Conservation (phyloP, 257 asterid genomes). For the Scutellaria minor region DNA sequence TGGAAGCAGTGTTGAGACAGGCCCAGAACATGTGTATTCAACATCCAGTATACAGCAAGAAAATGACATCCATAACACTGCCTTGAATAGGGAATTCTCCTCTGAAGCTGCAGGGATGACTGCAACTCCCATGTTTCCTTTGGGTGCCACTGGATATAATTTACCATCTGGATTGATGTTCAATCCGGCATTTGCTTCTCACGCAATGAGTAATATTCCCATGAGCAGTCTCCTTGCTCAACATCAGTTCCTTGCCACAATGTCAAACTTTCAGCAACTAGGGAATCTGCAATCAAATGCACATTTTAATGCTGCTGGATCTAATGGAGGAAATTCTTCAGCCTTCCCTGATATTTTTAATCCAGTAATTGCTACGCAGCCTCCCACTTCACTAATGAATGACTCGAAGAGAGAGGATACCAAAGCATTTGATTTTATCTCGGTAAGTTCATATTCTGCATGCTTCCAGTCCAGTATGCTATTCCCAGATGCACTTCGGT, state of each 20-base stretch:
- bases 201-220: conserved; percentile 59
- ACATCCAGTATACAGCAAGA: conserved; percentile 42
- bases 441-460: conserved; percentile 58
- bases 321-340: conserved; percentile 55
- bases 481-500: conserved; percentile 5
- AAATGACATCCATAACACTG: conserved; percentile 44
- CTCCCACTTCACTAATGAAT: conserved; percentile 81
- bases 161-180: conserved; percentile 67
- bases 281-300: conserved; percentile 61
- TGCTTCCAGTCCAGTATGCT: conserved; percentile 27
- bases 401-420: conserved; percentile 80
- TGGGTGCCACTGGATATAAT: conserved; percentile 68
- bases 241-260: conserved; percentile 83
- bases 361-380: conserved; percentile 64
- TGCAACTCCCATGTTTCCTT: conserved; percentile 61
- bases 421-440: conserved; percentile 93
- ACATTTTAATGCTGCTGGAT: conserved; percentile 51
- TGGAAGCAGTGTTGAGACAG: conserved; percentile 42
- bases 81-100: conserved; percentile 52
- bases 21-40: conserved; percentile 41
- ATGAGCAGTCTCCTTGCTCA: conserved; percentile 78
- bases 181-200: conserved; percentile 74
- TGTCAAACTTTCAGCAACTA: conserved; percentile 86
- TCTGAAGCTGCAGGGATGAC: conserved; percentile 64
- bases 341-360: conserved; percentile 86